Percentiles rank a stretch among this genome's conserved stretches.
Evolutionary conservation across 768 basidiomycete species (phyloP).

Genomic region (Omphalotus guepiniiformis): DNA sequence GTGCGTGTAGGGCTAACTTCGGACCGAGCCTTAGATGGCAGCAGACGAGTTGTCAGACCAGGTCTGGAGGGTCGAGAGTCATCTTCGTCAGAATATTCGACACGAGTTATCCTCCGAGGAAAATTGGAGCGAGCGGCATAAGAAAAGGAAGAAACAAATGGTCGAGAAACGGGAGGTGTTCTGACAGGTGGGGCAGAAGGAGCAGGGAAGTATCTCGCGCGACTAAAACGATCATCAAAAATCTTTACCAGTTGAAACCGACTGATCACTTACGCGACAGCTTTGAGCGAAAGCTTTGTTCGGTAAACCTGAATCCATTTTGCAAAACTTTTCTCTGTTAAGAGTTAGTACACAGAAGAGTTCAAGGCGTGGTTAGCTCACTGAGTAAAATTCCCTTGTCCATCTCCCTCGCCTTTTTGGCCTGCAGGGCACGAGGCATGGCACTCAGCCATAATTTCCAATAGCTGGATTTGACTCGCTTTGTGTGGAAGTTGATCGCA

Average conservation of each 20-base stretch:
- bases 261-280: constrained; percentile 66
- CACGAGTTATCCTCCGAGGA: constrained; percentile 21
- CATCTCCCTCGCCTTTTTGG: constrained; percentile 59
- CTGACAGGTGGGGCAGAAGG: constrained; percentile 50
- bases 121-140: constrained; percentile 23
- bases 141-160: constrained; percentile 15
- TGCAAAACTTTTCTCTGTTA: constrained; percentile 48
- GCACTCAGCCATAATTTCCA: constrained; percentile 66
- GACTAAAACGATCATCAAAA: constrained; percentile 40
- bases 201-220: constrained; percentile 76
- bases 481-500: constrained; percentile 72
- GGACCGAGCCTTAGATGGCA: constrained; percentile 19
- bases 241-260: background rate
- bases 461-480: constrained; percentile 51
- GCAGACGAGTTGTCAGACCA: constrained; percentile 1
- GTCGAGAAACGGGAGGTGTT: constrained; percentile 21
- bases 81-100: constrained; percentile 19
- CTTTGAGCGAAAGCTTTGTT: constrained; percentile 70
- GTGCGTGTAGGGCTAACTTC: constrained; percentile 30
- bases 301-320: constrained; percentile 69
- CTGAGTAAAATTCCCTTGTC: constrained; percentile 53
- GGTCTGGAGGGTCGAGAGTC: constrained; percentile 7
- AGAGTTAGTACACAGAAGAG: constrained; percentile 9
- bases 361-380: constrained; percentile 31
- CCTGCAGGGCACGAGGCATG: constrained; percentile 67